Evolutionary conservation across 1,284 basidiomycete species (phyloP), one percentile per base, ranked within the genome.

Genomic region (Leccinum solheimii): DNA sequence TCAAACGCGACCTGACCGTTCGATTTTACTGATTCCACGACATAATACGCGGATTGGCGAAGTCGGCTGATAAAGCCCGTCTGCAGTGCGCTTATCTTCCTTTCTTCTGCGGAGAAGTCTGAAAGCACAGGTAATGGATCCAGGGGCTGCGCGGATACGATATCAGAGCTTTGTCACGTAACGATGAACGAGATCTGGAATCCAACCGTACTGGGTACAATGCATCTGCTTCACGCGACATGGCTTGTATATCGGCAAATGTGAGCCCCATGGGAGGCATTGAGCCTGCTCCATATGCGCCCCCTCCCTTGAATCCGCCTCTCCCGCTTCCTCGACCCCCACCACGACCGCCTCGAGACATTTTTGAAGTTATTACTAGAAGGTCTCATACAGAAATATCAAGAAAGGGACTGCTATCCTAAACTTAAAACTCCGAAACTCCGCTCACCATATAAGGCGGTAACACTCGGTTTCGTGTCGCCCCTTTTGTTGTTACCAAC

Each of bases 191-290:
- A 45, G 43, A 43, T 43, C 9, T 40, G 14, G 36, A 55, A 60
- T 68, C 50, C 59, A 56, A 63, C 77, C 88, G 75, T 80, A 92
- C 90, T 58, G 91, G 91, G 78, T 92, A 93, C 69, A 91, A 76
- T 43, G 85, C 86, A 49, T 87, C 87, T 61, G 81, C 87, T 72
- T 92, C 91, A 62, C 87, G 78, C 21, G 88, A 88, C 70, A 92
- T 76, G 54, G 83, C 80, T 73, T 91, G 88, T 56, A 93, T 81
- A 72, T 93, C 91, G 52, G 87, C 84, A 69, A 90, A 91, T 5
- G 86, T 86, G 48, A 92, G 81, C 27, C 91, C 91, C 86, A 91
- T 90, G 1, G 90, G 89, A 4, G 86, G 86, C 49, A 83, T 76
- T 55, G 74, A 78, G 52, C 78, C 77, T 55, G 76, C 71, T 6